Base-by-base conservation (phyloP, 257 asterid genomes). In the Petrea volubilis region DNA sequence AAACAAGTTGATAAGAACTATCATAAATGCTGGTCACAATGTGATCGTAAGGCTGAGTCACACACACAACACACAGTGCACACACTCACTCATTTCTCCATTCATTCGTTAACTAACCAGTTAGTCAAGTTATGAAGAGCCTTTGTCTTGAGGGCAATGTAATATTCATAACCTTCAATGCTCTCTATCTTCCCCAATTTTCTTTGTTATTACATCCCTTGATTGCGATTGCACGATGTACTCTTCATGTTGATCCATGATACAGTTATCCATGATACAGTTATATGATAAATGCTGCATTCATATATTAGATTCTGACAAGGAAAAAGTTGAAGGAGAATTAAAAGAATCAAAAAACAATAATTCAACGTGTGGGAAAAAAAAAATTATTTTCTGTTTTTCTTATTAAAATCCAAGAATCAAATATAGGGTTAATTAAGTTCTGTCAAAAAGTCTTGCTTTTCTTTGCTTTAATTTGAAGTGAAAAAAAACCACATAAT, bases 81-180 rank as follows among this genome's bases (percentile, higher is more conserved):
- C n/a, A n/a, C n/a, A n/a, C n/a, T 13, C 33, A 55, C 21, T 52
- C 7, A 52, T 52, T 17, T 24, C 34, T 24, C 34, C 60, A 50
- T 43, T 43, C 14, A 12, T 51, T 20, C 11, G 31, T 9, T 52
- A 38, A 38, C 43, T 5, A 2, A 12, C 38, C 3, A 38, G 43
- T 5, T 38, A 12, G 7, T 31, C 38, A 31, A 31, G 7, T 41
- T 56, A 6, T 20, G n/a, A 64, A 50, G 49, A 77, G 71, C 79
- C 88, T 83, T 74, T 49, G 70, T 74, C 60, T 47, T 59, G 49
- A 83, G 78, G 85, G 85, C 75, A 81, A 33, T 76, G 71, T 56
- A 17, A 41, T 73, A 52, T 52, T 65, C 41, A 64, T 28, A 21
- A 14, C 40, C 50, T 60, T 56, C 25, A 68, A 46, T 68, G 75